Conservation (phyloP, 345 rosid species). For the Moringa oleifera region DNA sequence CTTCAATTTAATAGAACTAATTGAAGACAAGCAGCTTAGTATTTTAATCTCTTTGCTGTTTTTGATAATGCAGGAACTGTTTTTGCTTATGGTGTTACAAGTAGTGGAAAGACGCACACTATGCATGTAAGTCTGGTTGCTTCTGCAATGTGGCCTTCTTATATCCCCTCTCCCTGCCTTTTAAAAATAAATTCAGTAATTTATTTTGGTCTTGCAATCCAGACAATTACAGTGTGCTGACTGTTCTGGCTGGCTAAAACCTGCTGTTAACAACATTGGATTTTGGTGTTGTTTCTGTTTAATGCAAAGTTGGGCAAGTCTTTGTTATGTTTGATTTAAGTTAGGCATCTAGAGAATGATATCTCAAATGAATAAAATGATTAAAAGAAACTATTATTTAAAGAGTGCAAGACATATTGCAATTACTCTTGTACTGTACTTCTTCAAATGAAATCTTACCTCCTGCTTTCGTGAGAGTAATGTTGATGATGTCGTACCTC, state of each 20-base stretch:
- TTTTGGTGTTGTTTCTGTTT: too few species aligned
- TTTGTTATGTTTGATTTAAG: background rate
- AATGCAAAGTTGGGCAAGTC: background rate
- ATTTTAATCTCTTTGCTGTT: background rate
- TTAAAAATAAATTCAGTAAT: too few species aligned
- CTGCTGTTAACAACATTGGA: background rate
- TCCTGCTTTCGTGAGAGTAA: background rate
- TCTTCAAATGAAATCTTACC: too few species aligned
- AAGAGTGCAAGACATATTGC: background rate
- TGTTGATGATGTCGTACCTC: background rate
- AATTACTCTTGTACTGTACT: background rate
- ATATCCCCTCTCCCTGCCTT: background rate
- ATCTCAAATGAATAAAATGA: background rate
- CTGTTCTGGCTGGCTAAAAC: constrained; percentile 4
- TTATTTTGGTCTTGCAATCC: background rate
- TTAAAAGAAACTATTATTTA: constrained; percentile 5
- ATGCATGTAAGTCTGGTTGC: constrained; percentile 75
- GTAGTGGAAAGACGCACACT: constrained; percentile 99
- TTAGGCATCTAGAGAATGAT: background rate
- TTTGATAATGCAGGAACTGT: constrained; percentile 82
- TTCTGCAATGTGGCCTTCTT: background rate
- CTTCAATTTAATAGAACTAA: background rate
- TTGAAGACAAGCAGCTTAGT: background rate
- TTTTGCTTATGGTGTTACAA: constrained; percentile 98
- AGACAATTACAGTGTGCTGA: background rate